phyloP scores from a whole-genome alignment of 139 green algal genomes.

The Limnomonas spitsbergensis region DNA sequence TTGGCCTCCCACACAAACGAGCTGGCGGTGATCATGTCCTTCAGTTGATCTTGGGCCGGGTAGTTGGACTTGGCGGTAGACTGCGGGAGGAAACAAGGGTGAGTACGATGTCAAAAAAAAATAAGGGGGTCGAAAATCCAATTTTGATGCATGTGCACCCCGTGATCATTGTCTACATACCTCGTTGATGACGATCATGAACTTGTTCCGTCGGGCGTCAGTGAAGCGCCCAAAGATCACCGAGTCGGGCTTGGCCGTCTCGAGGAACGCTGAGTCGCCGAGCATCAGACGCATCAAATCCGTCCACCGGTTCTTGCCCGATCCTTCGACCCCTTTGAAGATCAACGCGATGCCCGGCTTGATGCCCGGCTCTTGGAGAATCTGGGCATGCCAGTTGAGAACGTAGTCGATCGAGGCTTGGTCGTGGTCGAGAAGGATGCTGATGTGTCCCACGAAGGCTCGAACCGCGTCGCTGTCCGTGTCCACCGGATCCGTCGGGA shows the following conservation, averaged over 20 bases:
- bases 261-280: not conserved
- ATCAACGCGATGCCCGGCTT: not conserved
- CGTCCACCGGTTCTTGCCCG: constrained; percentile 1
- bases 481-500: not conserved
- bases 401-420: not conserved
- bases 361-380: not conserved
- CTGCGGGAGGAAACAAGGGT: too few relatives aligned
- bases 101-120: too few relatives aligned
- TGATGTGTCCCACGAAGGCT: not conserved
- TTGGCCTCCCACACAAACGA: not conserved
- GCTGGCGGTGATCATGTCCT: constrained; percentile 4
- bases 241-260: not conserved
- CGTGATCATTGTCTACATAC: not conserved
- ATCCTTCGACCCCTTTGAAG: constrained; percentile 1
- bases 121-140: too few relatives aligned
- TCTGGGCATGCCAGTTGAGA: constrained; percentile 4
- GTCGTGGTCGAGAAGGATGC: not conserved
- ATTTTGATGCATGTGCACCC: too few relatives aligned
- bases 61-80: not conserved
- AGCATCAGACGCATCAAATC: not conserved
- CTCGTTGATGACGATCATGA: constrained; percentile 16
- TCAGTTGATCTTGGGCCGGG: not conserved
- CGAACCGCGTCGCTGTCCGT: not conserved
- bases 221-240: constrained; percentile 1
- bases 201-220: not conserved